Conservation (phyloP, 2,329 filamentous ascomycete genomes). For the Fusarium drepaniforme region DNA sequence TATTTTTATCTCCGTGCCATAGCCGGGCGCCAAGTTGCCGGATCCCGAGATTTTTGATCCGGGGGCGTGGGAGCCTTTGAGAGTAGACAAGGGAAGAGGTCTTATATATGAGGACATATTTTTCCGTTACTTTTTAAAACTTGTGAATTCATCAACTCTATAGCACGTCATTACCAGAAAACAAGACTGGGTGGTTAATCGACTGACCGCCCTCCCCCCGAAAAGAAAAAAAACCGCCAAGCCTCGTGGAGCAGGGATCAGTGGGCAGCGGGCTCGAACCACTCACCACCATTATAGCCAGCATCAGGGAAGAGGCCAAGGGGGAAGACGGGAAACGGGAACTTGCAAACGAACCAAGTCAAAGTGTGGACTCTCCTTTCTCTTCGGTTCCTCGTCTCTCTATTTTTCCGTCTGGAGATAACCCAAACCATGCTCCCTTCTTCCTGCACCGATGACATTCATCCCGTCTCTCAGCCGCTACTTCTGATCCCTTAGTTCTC, state of each 20-base stretch:
- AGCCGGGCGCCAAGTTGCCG: conserved; percentile 37
- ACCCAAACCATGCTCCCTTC: conserved; percentile 3
- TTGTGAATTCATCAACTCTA: no score
- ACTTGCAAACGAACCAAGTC: background rate
- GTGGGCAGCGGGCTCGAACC: conserved; percentile 33
- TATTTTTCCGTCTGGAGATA: background rate
- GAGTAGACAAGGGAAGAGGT: background rate
- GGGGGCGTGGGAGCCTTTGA: background rate
- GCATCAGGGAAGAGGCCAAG: background rate
- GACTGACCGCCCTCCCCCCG: conserved; percentile 16
- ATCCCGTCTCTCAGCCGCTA: conserved; percentile 8
- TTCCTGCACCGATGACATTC: conserved; percentile 16
- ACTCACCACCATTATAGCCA: conserved; percentile 3
- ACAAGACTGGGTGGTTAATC: background rate
- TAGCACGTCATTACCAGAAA: background rate
- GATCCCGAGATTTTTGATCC: conserved; percentile 27
- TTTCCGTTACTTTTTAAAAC: background rate
- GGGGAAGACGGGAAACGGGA: background rate
- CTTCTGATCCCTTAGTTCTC: background rate
- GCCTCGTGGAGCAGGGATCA: conserved; percentile 38
- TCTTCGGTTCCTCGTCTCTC: background rate
- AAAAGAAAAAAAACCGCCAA: conserved; percentile 37
- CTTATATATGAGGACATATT: background rate
- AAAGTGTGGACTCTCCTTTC: background rate
- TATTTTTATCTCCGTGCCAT: conserved; percentile 37